phyloP scores from a whole-genome alignment of 345 rosid genomes.

The Noccaea caerulescens region DNA sequence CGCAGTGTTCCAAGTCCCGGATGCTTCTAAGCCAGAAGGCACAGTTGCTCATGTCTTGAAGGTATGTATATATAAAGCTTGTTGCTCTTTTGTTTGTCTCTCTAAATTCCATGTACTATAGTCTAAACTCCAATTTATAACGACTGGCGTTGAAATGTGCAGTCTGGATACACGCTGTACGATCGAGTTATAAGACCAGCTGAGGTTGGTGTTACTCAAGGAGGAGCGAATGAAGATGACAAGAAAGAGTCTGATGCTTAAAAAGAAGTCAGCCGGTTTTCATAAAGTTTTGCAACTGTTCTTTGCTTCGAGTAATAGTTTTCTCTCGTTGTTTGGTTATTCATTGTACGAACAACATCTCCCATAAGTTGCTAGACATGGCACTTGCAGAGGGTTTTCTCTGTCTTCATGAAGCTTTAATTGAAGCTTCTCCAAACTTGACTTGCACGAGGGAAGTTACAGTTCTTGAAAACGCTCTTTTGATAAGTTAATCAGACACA shows the following conservation, averaged over 20 bases:
- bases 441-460: neutral
- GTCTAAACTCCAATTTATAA: neutral
- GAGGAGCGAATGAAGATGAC: constrained; percentile 37
- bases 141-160: constrained; percentile 28
- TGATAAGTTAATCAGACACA: constrained; percentile 25
- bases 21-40: constrained; percentile 83
- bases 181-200: constrained; percentile 93
- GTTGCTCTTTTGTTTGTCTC: constrained; percentile 9
- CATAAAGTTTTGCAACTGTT: constrained; percentile 34
- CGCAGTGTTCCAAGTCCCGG: constrained; percentile 80
- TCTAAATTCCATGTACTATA: neutral
- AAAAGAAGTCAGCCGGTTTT: constrained; percentile 25
- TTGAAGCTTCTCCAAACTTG: constrained; percentile 15
- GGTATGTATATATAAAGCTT: constrained; percentile 47
- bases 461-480: constrained; percentile 11
- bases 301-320: constrained; percentile 23
- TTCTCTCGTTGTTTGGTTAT: constrained; percentile 29
- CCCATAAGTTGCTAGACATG: constrained; percentile 29
- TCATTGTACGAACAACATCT: constrained; percentile 32
- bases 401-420: constrained; percentile 3
- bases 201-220: constrained; percentile 85
- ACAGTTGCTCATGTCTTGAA: constrained; percentile 81
- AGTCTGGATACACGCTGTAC: constrained; percentile 79
- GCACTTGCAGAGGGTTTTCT: constrained; percentile 11
- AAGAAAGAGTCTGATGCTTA: constrained; percentile 47